phyloP scores from a whole-genome alignment of 2,329 filamentous ascomycete genomes.

The Arthroderma sp. region DNA sequence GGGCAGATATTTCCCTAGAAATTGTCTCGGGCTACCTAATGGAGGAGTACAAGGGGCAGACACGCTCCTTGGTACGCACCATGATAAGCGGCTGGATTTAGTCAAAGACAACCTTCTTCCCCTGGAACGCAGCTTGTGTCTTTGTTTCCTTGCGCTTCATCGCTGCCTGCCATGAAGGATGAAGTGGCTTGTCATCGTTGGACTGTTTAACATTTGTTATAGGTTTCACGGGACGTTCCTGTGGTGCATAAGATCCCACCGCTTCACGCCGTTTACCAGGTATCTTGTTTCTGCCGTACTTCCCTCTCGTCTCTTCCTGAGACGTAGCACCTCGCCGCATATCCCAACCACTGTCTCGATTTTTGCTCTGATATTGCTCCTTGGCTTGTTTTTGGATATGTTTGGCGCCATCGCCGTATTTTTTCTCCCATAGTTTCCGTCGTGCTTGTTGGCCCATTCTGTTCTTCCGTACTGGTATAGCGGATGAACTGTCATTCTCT shows the following conservation, averaged over 20 bases:
- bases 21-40: no score
- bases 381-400: slow-evolving; percentile 40
- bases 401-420: slow-evolving; percentile 47
- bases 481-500: slow-evolving; percentile 35
- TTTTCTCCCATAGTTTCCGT: slow-evolving; percentile 50
- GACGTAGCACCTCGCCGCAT: slow-evolving; percentile 43
- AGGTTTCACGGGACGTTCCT: background rate
- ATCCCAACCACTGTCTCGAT: slow-evolving; percentile 47
- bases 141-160: slow-evolving; percentile 45
- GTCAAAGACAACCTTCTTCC: slow-evolving; percentile 54
- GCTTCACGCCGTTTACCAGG: background rate
- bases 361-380: slow-evolving; percentile 19
- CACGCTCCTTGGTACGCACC: no score
- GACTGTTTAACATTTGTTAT: background rate
- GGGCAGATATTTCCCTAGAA: no score
- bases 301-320: slow-evolving; percentile 18
- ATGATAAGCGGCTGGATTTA: slow-evolving; percentile 20
- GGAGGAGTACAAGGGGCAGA: no score
- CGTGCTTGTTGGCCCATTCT: slow-evolving; percentile 51
- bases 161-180: slow-evolving; percentile 55
- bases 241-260: background rate
- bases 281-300: slow-evolving; percentile 14
- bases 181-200: slow-evolving; percentile 37
- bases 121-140: slow-evolving; percentile 40
- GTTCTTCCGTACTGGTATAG: slow-evolving; percentile 43